These are phyloP conservation scores for Penicillium argentinense DNA, from an alignment of 495 filamentous ascomycete species.

Conservation along the genomic window DNA sequence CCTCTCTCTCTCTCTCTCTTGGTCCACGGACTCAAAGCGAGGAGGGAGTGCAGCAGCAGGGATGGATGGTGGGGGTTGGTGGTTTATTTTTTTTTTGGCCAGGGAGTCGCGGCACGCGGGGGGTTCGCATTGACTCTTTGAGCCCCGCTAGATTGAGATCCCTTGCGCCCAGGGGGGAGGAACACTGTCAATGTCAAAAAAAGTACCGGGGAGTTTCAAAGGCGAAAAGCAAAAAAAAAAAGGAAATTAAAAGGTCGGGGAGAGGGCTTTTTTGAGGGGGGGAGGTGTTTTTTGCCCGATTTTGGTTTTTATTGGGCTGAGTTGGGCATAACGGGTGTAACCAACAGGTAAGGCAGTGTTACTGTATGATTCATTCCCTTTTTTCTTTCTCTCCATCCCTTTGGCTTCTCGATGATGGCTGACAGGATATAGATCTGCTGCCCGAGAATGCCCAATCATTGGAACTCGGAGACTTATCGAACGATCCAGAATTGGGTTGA, in stretches of 20 bases:
- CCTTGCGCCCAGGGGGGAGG: constrained; percentile 1
- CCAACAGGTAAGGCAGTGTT: not conserved
- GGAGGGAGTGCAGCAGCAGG: constrained; percentile 11
- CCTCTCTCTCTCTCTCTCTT: constrained; percentile 13
- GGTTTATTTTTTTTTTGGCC: not conserved
- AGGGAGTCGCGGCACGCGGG: not conserved
- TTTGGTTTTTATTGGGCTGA: constrained; percentile 7
- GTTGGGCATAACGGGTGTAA: constrained; percentile 9
- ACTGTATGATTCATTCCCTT: not conserved
- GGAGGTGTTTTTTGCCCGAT: constrained; percentile 4
- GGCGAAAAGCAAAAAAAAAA: not conserved
- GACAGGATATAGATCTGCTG: constrained; percentile 21
- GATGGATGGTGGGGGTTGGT: constrained; percentile 1
- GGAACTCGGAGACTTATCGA: not conserved
- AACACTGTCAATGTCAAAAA: not conserved
- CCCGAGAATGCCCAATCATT: constrained; percentile 25
- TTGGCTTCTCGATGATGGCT: too few relatives aligned
- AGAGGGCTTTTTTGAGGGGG: not conserved
- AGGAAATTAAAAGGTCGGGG: not conserved
- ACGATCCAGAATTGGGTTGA: constrained; percentile 8
- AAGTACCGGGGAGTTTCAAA: not conserved
- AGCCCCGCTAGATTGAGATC: constrained; percentile 9
- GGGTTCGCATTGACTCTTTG: not conserved
- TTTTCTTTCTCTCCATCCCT: too few relatives aligned
- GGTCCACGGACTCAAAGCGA: constrained; percentile 12